Conservation (phyloP, 352 stramenopile species). For the Chrysophaeum taylorii region DNA sequence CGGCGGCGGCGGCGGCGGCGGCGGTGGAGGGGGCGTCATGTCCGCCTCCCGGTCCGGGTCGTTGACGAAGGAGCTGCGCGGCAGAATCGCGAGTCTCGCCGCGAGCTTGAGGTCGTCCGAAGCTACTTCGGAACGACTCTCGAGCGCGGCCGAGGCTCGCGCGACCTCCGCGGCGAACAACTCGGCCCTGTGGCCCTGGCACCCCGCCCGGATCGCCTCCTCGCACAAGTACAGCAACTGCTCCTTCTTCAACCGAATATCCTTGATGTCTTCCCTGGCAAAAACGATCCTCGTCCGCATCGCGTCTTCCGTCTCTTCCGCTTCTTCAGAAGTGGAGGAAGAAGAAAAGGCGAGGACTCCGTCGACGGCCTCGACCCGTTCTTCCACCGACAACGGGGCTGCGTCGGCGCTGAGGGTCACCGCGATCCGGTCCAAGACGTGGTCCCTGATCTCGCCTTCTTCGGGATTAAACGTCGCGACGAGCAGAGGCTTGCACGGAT, state of each 20-base stretch:
- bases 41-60: conserved; percentile 51
- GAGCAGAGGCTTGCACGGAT: conserved; percentile 57
- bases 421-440: conserved; percentile 63
- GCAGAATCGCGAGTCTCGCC: conserved; percentile 64
- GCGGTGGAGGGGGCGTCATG: conserved; percentile 40
- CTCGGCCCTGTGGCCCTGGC: conserved; percentile 64
- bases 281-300: conserved; percentile 59
- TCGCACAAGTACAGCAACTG: conserved; percentile 69
- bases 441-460: conserved; percentile 59
- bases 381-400: conserved; percentile 40
- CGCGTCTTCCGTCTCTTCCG: conserved; percentile 46
- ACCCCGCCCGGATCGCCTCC: conserved; percentile 60
- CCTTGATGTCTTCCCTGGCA: conserved; percentile 57
- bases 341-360: conserved; percentile 46
- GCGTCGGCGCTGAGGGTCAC: conserved; percentile 56
- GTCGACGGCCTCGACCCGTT: conserved; percentile 52
- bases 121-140: conserved; percentile 47
- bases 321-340: conserved; percentile 25
- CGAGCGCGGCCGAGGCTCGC: conserved; percentile 50
- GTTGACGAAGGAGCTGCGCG: conserved; percentile 61
- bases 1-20: conserved; percentile 49
- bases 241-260: conserved; percentile 46
- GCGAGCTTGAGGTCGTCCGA: conserved; percentile 52
- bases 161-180: conserved; percentile 64
- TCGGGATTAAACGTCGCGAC: conserved; percentile 71